phyloP scores from a whole-genome alignment of 148 eudicot species.

The Rhododendron williamsianum region DNA sequence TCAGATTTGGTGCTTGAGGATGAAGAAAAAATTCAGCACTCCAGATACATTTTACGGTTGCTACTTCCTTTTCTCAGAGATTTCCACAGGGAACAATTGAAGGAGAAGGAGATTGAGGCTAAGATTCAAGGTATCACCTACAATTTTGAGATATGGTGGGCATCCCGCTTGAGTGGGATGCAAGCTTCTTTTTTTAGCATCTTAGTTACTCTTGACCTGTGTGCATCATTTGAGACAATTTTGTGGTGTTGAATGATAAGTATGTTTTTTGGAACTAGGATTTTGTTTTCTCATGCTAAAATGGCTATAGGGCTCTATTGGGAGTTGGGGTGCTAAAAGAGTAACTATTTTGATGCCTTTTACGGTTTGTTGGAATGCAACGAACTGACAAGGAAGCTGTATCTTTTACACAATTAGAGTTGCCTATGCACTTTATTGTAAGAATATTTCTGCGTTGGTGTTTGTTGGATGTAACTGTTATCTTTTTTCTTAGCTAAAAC shows the following conservation, averaged over 20 bases:
- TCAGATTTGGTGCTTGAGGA: neutral
- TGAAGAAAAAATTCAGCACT: conserved; percentile 18
- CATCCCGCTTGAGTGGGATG: neutral
- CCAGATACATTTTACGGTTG: conserved; percentile 22
- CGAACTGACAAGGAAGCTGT: neutral
- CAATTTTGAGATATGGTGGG: neutral
- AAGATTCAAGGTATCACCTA: conserved; percentile 30
- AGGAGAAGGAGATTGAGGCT: conserved; percentile 36
- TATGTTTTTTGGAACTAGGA: neutral
- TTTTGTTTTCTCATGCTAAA: neutral
- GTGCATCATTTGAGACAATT: neutral
- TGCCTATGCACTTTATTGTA: neutral
- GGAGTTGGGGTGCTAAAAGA: neutral
- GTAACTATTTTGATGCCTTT: neutral
- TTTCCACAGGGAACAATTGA: conserved; percentile 31
- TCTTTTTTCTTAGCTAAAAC: too few relatives aligned
- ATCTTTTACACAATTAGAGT: neutral
- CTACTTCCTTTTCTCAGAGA: conserved; percentile 29
- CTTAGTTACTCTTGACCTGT: neutral
- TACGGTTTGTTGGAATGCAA: neutral
- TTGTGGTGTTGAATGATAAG: too few relatives aligned
- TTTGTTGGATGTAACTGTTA: neutral
- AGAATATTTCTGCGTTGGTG: neutral
- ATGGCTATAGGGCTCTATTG: neutral
- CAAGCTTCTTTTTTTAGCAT: neutral